A percentile compares a stretch with the other conserved stretches of the same genome.
These are phyloP conservation scores for Hordeum pubiflorum DNA, from an alignment of 202 grass and related monocot genomes.

Conservation along the genomic window DNA sequence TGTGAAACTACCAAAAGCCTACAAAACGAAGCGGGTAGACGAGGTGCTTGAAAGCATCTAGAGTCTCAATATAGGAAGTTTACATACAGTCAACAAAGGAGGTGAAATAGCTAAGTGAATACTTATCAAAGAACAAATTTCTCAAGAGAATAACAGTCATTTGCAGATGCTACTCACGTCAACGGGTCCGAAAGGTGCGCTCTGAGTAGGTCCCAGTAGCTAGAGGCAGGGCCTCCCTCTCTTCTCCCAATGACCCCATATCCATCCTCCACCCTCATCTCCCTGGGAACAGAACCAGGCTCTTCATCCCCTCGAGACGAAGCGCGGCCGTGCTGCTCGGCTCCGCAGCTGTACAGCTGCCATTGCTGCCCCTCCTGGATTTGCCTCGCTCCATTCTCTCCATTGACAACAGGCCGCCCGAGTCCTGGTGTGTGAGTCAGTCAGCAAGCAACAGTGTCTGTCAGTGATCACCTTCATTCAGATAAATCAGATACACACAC, in stretches of 20 bases:
- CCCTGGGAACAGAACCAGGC: conserved; percentile 19
- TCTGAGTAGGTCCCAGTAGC: conserved; percentile 71
- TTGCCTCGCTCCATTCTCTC: conserved; percentile 6
- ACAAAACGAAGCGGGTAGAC: neutral
- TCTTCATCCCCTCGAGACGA: conserved; percentile 28
- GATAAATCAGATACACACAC: neutral
- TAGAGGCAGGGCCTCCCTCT: conserved; percentile 35
- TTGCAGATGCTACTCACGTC: conserved; percentile 48
- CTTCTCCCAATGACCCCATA: conserved; percentile 44
- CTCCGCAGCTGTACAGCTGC: conserved; percentile 5
- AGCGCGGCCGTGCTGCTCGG: neutral
- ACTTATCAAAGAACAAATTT: neutral
- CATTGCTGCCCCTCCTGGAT: conserved; percentile 25
- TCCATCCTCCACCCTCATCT: conserved; percentile 39
- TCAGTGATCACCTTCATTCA: conserved; percentile 14
- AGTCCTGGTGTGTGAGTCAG: neutral
- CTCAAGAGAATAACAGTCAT: neutral
- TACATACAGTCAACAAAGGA: neutral
- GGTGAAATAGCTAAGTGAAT: neutral
- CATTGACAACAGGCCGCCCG: neutral
- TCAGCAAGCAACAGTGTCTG: conserved; percentile 7
- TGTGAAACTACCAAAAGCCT: neutral
- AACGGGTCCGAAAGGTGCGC: conserved; percentile 60
- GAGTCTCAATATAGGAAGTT: neutral
- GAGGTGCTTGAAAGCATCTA: neutral